A percentile compares a stretch with the other conserved stretches of the same genome.
Evolutionary conservation across 176 grass and related monocot species (phyloP).

Genomic region (Musa troglodytarum): DNA sequence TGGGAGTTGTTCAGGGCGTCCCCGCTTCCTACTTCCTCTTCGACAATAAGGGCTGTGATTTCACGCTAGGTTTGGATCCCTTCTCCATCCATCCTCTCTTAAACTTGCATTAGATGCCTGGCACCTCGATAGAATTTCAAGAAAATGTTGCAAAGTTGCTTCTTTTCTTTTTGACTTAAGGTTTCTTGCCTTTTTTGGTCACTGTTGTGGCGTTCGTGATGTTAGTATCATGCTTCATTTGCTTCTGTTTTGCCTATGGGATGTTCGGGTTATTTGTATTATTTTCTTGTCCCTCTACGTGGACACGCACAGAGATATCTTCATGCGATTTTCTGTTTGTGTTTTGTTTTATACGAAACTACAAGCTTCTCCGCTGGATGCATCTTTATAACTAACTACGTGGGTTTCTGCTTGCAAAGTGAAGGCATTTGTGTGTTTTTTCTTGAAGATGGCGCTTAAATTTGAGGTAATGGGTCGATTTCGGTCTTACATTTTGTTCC

Average conservation of each 20-base stretch:
- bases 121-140: not conserved
- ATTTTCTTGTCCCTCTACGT: too few relatives aligned
- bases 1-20: not conserved
- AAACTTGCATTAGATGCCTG: not conserved
- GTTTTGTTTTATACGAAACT: too few relatives aligned
- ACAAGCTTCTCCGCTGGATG: too few relatives aligned
- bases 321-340: too few relatives aligned
- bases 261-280: too few relatives aligned
- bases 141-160: not conserved
- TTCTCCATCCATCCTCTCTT: not conserved
- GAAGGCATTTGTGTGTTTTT: not conserved
- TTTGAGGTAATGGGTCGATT: conserved; percentile 44
- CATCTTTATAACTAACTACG: not conserved
- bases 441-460: conserved; percentile 46
- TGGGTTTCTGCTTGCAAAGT: conserved; percentile 4
- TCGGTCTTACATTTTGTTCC: not conserved
- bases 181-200: too few relatives aligned
- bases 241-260: too few relatives aligned
- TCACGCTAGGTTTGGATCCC: not conserved
- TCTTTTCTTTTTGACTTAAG: not conserved
- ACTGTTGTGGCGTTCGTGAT: not conserved
- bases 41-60: too few relatives aligned
- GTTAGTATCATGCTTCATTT: not conserved
- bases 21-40: not conserved
- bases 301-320: too few relatives aligned